Conservation (phyloP, 2,329 filamentous ascomycete species). For the Pseudogymnoascus sp. region DNA sequence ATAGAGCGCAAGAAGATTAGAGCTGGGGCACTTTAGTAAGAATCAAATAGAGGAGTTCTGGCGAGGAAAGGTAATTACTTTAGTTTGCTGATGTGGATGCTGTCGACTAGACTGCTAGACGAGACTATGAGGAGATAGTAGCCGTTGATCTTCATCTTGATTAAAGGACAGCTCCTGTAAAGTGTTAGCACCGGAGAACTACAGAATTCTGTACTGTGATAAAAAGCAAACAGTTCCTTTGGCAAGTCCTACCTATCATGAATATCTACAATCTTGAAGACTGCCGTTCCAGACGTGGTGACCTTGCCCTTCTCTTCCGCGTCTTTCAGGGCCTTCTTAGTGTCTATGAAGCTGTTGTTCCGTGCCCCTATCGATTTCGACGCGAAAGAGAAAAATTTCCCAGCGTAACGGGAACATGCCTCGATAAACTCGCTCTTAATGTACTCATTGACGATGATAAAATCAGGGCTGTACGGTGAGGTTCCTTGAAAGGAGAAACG, state of each 20-base stretch:
- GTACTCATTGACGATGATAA: conserved; percentile 60
- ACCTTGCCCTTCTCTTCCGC: conserved; percentile 8
- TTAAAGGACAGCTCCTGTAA: conserved; percentile 23
- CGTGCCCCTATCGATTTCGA: neutral
- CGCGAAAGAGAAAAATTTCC: conserved; percentile 18
- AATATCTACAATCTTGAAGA: conserved; percentile 9
- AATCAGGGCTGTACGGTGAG: conserved; percentile 55
- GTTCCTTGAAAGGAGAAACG: conserved; percentile 48
- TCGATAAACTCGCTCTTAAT: conserved; percentile 47
- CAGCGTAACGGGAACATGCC: conserved; percentile 36
- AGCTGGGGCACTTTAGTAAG: neutral
- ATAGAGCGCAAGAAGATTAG: conserved; percentile 36
- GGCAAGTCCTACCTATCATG: conserved; percentile 11
- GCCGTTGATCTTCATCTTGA: conserved; percentile 35
- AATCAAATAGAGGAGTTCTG: conserved; percentile 24
- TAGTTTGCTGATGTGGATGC: conserved; percentile 31
- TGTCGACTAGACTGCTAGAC: conserved; percentile 46
- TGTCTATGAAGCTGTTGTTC: neutral
- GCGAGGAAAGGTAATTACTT: conserved; percentile 30
- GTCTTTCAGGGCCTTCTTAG: neutral
- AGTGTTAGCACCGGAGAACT: conserved; percentile 9
- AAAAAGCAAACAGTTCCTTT: conserved; percentile 9
- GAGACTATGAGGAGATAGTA: conserved; percentile 39
- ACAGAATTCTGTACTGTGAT: conserved; percentile 10
- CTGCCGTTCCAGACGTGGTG: neutral